A percentile compares a stretch with the other conserved stretches of the same genome.
These are phyloP conservation scores for Mariannaea elegans DNA, from an alignment of 2,329 filamentous ascomycete species.

Conservation along the genomic window DNA sequence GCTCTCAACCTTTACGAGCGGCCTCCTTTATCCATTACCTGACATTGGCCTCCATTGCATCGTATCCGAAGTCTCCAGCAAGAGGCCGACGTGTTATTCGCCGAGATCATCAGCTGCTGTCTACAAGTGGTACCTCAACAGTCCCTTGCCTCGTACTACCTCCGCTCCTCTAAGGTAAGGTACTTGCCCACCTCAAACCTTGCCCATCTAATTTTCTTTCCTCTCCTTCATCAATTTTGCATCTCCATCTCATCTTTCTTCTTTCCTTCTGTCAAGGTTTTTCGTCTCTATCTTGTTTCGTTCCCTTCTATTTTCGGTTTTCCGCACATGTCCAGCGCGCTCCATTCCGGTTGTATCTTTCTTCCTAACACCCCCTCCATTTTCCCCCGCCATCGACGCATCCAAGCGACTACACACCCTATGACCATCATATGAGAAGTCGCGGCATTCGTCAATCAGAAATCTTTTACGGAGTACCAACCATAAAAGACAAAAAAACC, in stretches of 20 bases:
- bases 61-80: too few species aligned
- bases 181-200: not conserved
- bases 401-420: not conserved
- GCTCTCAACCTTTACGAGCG: not conserved
- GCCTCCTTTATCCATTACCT: not conserved
- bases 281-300: not conserved
- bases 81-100: too few species aligned
- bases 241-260: not conserved
- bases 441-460: slow-evolving; percentile 14
- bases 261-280: not conserved
- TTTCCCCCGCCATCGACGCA: not conserved
- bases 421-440: slow-evolving; percentile 18
- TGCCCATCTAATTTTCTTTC: slow-evolving; percentile 8
- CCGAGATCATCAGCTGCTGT: too few species aligned
- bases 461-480: not conserved
- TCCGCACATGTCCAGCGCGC: not conserved
- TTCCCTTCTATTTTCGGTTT: not conserved
- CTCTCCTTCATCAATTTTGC: not conserved
- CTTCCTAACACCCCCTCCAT: not conserved
- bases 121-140: too few species aligned
- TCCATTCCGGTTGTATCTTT: not conserved
- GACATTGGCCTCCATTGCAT: too few species aligned
- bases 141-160: not conserved
- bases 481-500: not conserved
- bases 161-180: not conserved